Percentiles rank a stretch among this genome's conserved stretches.
Evolutionary conservation across 2,329 filamentous ascomycete genomes (phyloP).

Genomic region (Ascochyta pisi): DNA sequence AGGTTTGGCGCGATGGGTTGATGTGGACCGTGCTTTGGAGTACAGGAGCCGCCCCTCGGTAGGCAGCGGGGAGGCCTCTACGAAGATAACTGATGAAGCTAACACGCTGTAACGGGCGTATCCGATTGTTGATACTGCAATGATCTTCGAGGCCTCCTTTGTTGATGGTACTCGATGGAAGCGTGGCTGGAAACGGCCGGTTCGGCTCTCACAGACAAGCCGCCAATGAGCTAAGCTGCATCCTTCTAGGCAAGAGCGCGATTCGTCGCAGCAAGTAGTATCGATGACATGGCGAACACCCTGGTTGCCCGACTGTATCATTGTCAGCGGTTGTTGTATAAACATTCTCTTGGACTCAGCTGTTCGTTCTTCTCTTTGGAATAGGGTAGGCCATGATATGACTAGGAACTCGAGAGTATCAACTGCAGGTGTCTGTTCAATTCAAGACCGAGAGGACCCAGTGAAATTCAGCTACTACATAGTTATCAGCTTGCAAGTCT

Average conservation of each 20-base stretch:
- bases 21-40: constrained; percentile 31
- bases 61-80: constrained; percentile 1
- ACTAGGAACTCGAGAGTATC: not conserved
- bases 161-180: constrained; percentile 8
- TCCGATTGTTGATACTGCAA: constrained; percentile 8
- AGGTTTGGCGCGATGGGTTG: constrained; percentile 37
- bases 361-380: not conserved
- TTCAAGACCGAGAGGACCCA: not conserved
- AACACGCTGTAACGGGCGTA: constrained; percentile 4
- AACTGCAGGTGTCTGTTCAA: not conserved
- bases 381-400: not conserved
- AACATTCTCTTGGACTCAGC: not conserved
- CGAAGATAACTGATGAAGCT: not conserved
- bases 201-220: constrained; percentile 21
- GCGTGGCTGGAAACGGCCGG: constrained; percentile 13
- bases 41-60: constrained; percentile 23
- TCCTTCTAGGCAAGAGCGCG: constrained; percentile 20
- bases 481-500: constrained; percentile 20
- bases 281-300: not conserved
- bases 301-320: not conserved
- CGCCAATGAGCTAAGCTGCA: constrained; percentile 22
- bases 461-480: constrained; percentile 25
- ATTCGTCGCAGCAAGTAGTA: constrained; percentile 11
- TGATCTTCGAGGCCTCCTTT: constrained; percentile 8
- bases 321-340: constrained; percentile 1